Percentiles rank a stretch among this genome's conserved stretches.
Evolutionary conservation across 352 stramenopile genomes (phyloP).

Genomic region (Globisporangium uncinulatum): DNA sequence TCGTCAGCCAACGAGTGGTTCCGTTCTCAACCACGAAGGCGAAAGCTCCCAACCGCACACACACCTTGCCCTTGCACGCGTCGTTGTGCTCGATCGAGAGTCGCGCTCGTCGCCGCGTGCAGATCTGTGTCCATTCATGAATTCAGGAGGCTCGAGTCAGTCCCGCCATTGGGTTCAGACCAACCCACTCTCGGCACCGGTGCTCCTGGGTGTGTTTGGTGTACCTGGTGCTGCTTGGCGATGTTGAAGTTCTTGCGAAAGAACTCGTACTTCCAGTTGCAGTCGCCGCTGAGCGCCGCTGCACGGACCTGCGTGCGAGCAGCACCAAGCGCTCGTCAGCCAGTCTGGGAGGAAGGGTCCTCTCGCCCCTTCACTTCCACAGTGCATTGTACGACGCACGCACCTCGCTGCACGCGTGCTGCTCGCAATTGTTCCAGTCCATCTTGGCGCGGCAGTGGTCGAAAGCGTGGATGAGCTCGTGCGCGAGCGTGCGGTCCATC

Average conservation of each 20-base stretch:
- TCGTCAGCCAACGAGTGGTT: too few species aligned
- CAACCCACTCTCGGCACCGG: background rate
- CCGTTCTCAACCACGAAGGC: too few species aligned
- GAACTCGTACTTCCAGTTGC: constrained; percentile 90
- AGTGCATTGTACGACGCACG: background rate
- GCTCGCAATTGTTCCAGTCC: constrained; percentile 90
- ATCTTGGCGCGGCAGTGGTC: constrained; percentile 92
- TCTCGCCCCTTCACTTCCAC: background rate
- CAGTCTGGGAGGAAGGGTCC: background rate
- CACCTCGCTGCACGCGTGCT: constrained; percentile 91
- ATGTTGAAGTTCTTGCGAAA: constrained; percentile 90
- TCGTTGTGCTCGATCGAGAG: constrained; percentile 74
- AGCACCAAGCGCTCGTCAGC: background rate
- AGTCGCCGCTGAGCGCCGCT: constrained; percentile 83
- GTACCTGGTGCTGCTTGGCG: constrained; percentile 83
- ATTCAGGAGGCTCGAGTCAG: too few species aligned
- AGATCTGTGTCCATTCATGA: constrained; percentile 55
- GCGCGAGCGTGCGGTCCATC: constrained; percentile 90
- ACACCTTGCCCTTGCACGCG: constrained; percentile 68
- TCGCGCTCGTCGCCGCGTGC: constrained; percentile 85
- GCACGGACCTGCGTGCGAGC: constrained; percentile 43
- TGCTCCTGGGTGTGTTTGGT: background rate
- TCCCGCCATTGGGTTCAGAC: background rate
- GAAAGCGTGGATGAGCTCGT: constrained; percentile 93
- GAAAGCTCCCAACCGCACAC: constrained; percentile 1